A percentile compares a stretch with the other conserved stretches of the same genome.
Conservation (phyloP, 163 green algal species). For the Trebouxia gelatinosa region DNA sequence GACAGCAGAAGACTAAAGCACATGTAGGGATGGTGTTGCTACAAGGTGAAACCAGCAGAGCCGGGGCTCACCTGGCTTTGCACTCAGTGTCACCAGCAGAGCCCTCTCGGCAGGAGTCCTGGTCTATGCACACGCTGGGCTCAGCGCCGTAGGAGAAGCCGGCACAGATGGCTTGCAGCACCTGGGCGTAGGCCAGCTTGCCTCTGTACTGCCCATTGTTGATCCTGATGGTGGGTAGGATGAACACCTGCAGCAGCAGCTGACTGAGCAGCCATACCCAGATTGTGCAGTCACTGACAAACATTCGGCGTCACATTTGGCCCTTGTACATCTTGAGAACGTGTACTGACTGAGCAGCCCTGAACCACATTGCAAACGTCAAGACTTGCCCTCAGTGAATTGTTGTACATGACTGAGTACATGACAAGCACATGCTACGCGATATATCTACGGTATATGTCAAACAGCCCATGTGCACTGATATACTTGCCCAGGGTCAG, state of each 20-base stretch:
- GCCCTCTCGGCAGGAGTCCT: conserved; percentile 57
- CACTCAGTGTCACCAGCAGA: conserved; percentile 60
- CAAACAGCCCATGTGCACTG: no score
- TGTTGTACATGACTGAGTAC: no score
- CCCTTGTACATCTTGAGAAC: neutral
- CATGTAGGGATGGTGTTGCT: no score
- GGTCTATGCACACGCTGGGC: conserved; percentile 59
- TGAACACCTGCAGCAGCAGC: conserved; percentile 67
- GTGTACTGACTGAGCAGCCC: neutral
- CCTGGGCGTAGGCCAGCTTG: conserved; percentile 57
- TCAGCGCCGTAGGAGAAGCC: conserved; percentile 72
- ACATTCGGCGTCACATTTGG: neutral
- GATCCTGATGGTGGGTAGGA: conserved; percentile 88
- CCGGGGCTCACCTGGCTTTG: conserved; percentile 39
- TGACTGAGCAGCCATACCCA: neutral
- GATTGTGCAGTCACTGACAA: neutral
- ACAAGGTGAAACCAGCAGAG: no score
- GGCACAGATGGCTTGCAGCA: conserved; percentile 85
- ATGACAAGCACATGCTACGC: no score
- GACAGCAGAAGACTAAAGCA: no score
- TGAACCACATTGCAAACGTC: neutral
- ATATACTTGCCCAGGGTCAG: no score
- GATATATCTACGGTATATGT: no score
- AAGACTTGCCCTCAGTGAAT: neutral
- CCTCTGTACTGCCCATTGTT: conserved; percentile 90